Conservation (phyloP, 202 grass and related monocot genomes). For the Alloteropsis angusta region DNA sequence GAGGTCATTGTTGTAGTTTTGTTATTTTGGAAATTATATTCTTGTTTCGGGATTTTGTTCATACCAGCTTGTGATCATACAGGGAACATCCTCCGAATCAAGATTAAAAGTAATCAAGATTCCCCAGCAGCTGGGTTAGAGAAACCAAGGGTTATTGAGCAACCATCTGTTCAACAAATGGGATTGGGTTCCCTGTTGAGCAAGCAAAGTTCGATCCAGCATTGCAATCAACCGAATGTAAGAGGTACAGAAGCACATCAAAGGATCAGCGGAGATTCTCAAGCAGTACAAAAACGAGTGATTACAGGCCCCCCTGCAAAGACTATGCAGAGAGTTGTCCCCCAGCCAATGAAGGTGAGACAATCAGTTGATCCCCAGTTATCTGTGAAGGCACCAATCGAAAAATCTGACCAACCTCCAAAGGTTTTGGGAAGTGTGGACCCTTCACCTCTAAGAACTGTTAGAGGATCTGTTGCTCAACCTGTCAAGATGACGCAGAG, state of each 20-base stretch:
- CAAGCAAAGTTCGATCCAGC: conserved; percentile 11
- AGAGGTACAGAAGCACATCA: conserved; percentile 2
- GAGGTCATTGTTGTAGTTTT: not conserved
- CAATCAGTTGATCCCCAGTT: not conserved
- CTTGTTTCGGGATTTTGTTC: not conserved
- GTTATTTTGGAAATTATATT: not conserved
- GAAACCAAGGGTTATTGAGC: conserved; percentile 9
- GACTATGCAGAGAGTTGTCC: not conserved
- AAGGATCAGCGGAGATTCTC: not conserved
- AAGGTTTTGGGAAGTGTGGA: not conserved
- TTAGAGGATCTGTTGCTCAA: not conserved
- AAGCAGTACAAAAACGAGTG: not conserved
- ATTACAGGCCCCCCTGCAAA: not conserved
- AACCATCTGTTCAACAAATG: not conserved
- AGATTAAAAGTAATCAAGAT: conserved; percentile 27
- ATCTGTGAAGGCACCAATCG: not conserved
- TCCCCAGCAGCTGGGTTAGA: not conserved
- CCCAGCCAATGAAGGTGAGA: not conserved
- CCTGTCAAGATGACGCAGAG: not conserved
- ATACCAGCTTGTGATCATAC: not conserved
- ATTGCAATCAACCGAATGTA: not conserved
- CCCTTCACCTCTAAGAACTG: not conserved
- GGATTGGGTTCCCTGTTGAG: not conserved
- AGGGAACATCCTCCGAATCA: conserved; percentile 42
- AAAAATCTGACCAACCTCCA: not conserved